These are phyloP conservation scores for Hyparrhenia diplandra DNA, from an alignment of 176 grass and related monocot species.

Conservation along the genomic window DNA sequence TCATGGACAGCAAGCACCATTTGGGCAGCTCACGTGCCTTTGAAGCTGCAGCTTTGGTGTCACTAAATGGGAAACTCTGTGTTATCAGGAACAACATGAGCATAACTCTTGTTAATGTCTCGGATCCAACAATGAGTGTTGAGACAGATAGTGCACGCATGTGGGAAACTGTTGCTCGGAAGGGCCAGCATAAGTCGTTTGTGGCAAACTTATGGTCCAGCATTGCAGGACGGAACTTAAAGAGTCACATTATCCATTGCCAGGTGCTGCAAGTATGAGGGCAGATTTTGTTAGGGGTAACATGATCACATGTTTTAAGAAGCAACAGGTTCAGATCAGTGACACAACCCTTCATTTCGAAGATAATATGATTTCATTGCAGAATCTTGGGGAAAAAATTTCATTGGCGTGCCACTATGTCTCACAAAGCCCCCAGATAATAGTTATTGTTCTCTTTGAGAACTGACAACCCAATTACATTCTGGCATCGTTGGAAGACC, in stretches of 20 bases:
- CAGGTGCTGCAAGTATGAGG: slow-evolving; percentile 68
- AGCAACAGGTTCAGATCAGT: neutral
- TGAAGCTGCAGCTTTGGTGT: slow-evolving; percentile 78
- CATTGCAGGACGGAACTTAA: slow-evolving; percentile 61
- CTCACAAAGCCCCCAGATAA: neutral
- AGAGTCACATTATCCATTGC: slow-evolving; percentile 81
- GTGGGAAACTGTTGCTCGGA: slow-evolving; percentile 70
- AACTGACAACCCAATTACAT: neutral
- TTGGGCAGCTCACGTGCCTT: slow-evolving; percentile 65
- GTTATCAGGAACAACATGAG: slow-evolving; percentile 86
- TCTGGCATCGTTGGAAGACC: slow-evolving; percentile 1
- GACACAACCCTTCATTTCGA: neutral
- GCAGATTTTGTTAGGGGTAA: neutral
- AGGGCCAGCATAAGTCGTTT: slow-evolving; percentile 58
- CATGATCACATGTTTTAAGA: neutral
- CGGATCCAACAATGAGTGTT: slow-evolving; percentile 31
- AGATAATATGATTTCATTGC: neutral
- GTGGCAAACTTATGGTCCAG: slow-evolving; percentile 69
- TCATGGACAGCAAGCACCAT: slow-evolving; percentile 73
- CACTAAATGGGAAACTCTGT: slow-evolving; percentile 71
- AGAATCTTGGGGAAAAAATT: slow-evolving; percentile 8
- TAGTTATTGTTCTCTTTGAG: slow-evolving; percentile 21
- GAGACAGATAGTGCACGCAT: slow-evolving; percentile 50
- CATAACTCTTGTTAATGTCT: slow-evolving; percentile 73
- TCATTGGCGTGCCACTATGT: neutral